Base-by-base conservation (phyloP, 306 rosid species). In the Gillenia trifoliata region DNA sequence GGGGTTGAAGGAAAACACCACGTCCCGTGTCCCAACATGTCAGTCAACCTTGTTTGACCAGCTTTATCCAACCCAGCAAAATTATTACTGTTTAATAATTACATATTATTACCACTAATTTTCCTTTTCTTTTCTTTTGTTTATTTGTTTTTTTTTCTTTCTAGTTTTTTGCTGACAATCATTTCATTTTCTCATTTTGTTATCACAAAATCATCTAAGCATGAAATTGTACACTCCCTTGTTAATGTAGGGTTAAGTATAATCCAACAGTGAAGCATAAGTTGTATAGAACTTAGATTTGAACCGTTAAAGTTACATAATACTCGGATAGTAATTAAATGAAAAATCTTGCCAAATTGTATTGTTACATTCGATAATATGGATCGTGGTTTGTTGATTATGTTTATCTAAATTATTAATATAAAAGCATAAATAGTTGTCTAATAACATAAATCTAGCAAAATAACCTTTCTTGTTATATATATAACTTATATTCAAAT, bases 21-120 rank as follows among this genome's bases (percentile, higher is more conserved):
- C 68, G 71, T 59, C 78, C 65, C 66, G 82, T 81, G 79, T 75
- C 83, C 71, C 74, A 47, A 77, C 64, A 60, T 81, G 79, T 81
- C 86, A 81, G 91, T 79, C 93, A 85, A 79, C 81, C 2, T 52
- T 40, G 69, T 79, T 89, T 89, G 89, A 86, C 93, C 59, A 56
- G 23, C 88, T 75, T 83, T 80, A 57, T 72, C 80, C 66, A 56
- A 76, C 25, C 85, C 70, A 81, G 75, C 89, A 75, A 77, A 75
- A 84, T 85, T 83, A 89, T 86, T 76, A 75, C 89, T 70, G 59
- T 60, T 81, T 73, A 60, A 89, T 85, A 75, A 85, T 87, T 75
- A 81, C 82, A 17, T 7, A 66, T 72, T n/a, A 81, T 78, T 73
- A 26, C 77, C 45, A 31, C 65, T 52, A 59, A 45, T 65, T 52